Conservation (phyloP, 495 filamentous ascomycete species). For the Penicillium soppii region DNA sequence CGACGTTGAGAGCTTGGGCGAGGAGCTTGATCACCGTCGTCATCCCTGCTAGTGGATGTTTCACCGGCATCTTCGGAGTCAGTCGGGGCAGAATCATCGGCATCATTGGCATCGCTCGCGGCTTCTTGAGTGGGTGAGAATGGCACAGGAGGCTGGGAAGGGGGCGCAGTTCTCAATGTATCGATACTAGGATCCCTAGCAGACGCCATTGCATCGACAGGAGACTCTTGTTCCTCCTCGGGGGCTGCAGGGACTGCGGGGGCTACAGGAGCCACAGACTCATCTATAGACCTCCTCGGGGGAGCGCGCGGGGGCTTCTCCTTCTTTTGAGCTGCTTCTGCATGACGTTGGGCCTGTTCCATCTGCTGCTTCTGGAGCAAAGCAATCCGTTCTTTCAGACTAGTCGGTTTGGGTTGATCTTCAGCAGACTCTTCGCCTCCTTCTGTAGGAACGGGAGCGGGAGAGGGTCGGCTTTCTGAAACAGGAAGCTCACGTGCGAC, state of each 20-base stretch:
- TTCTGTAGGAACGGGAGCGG: constrained; percentile 43
- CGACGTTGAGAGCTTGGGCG: constrained; percentile 20
- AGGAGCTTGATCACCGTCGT: constrained; percentile 56
- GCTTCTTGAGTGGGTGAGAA: constrained; percentile 50
- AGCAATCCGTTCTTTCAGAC: constrained; percentile 91
- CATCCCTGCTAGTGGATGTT: constrained; percentile 69
- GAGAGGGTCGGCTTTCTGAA: constrained; percentile 52
- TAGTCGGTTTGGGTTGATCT: constrained; percentile 84
- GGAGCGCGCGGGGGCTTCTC: constrained; percentile 81
- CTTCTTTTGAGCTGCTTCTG: constrained; percentile 76
- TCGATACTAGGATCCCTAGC: constrained; percentile 60
- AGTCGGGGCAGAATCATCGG: constrained; percentile 83
- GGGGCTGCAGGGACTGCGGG: constrained; percentile 15
- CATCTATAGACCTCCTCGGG: constrained; percentile 74
- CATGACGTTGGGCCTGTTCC: constrained; percentile 79
- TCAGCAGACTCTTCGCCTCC: constrained; percentile 57
- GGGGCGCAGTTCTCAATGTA: constrained; percentile 40
- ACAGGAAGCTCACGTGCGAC: constrained; percentile 42
- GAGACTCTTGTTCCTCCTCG: constrained; percentile 32
- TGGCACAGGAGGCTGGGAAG: constrained; percentile 42
- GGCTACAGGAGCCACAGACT: constrained; percentile 34
- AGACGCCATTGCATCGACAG: constrained; percentile 41
- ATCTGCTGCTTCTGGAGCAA: constrained; percentile 90
- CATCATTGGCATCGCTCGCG: constrained; percentile 81
- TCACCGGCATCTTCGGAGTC: constrained; percentile 84